Conservation (phyloP, 2,329 filamentous ascomycete genomes). For the Chalaropsis ovoidea region DNA sequence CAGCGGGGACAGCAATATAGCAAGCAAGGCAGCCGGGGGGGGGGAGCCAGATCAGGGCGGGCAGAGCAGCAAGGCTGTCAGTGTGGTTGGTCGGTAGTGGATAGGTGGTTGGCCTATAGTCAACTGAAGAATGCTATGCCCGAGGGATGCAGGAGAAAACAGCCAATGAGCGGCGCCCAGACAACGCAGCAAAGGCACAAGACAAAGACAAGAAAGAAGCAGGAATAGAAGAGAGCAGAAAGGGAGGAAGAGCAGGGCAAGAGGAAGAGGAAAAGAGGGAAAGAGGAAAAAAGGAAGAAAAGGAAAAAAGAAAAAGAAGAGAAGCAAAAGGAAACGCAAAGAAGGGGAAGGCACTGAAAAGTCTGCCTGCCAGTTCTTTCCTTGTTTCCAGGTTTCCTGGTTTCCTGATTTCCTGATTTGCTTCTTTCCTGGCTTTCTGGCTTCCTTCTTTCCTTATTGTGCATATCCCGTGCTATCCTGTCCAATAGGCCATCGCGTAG, state of each 20-base stretch:
- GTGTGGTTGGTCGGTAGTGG: too few relatives aligned
- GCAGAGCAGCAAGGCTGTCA: too few relatives aligned
- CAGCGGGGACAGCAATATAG: too few relatives aligned
- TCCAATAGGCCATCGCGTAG: background rate
- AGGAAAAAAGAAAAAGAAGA: background rate
- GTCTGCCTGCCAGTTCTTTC: background rate
- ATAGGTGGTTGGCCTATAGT: too few relatives aligned
- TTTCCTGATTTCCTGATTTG: background rate
- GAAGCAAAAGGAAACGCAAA: too few relatives aligned
- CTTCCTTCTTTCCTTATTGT: background rate
- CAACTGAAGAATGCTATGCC: background rate
- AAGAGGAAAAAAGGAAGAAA: constrained; percentile 13
- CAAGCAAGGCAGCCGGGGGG: too few relatives aligned
- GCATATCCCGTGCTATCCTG: background rate
- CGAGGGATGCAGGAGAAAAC: background rate
- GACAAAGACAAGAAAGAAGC: background rate
- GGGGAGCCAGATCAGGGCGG: too few relatives aligned
- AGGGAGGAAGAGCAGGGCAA: constrained; percentile 5
- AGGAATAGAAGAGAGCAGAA: background rate
- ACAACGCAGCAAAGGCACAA: background rate
- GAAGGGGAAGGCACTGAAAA: constrained; percentile 2
- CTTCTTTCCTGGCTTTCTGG: background rate
- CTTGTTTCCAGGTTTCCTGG: background rate
- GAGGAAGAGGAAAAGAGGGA: background rate
- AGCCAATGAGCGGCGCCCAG: background rate